Conservation (phyloP, 768 basidiomycete species). For the Suillus subaureus region DNA sequence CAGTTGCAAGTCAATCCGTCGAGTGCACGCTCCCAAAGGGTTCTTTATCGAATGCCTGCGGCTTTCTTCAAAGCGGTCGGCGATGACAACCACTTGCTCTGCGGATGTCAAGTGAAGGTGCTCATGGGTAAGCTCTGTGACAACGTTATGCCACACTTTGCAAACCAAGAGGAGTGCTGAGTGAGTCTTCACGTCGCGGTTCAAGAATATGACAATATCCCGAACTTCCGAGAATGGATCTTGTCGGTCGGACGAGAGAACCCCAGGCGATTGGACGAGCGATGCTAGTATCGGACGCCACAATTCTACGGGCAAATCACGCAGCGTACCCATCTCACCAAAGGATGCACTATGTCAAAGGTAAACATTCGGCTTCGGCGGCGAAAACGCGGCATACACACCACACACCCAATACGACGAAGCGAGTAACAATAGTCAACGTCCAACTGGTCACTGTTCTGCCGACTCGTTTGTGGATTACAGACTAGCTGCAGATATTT, state of each 20-base stretch:
- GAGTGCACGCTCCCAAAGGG: slow-evolving; percentile 41
- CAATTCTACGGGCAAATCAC: slow-evolving; percentile 37
- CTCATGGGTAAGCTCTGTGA: slow-evolving; percentile 42
- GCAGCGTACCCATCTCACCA: slow-evolving; percentile 7
- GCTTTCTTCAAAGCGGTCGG: slow-evolving; percentile 38
- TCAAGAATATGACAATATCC: slow-evolving; percentile 34
- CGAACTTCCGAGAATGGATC: slow-evolving; percentile 42
- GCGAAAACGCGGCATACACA: neutral
- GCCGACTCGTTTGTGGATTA: neutral
- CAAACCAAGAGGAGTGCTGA: slow-evolving; percentile 38
- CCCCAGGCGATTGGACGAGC: slow-evolving; percentile 36
- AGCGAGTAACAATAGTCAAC: neutral
- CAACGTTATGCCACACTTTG: slow-evolving; percentile 38
- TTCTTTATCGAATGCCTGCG: slow-evolving; percentile 22
- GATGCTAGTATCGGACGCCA: slow-evolving; percentile 43
- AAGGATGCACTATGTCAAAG: neutral
- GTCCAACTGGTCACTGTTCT: neutral
- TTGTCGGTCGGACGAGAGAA: slow-evolving; percentile 35
- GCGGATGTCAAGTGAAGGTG: slow-evolving; percentile 41
- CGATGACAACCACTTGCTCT: slow-evolving; percentile 35
- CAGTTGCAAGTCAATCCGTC: slow-evolving; percentile 45
- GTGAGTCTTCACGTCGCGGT: slow-evolving; percentile 31
- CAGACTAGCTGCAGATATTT: neutral
- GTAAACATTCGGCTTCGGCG: neutral
- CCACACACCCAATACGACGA: neutral